Percentiles rank a stretch among this genome's conserved stretches.
phyloP scores from a whole-genome alignment of 305 asterid species.

The Nicotiana rustica region DNA sequence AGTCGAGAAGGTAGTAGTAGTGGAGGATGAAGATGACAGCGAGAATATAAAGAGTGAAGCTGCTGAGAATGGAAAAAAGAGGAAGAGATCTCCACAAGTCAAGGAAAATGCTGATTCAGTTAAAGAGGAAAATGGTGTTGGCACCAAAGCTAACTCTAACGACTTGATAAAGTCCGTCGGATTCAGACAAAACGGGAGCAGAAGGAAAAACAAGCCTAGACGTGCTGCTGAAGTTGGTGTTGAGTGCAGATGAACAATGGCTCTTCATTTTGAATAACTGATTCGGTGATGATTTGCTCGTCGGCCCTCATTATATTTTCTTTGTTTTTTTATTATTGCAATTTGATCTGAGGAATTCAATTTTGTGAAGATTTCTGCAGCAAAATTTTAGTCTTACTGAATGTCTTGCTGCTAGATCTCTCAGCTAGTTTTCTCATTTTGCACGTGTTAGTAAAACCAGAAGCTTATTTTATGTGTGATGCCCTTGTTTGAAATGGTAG shows the following conservation, averaged over 20 bases:
- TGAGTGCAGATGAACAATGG: conserved; percentile 64
- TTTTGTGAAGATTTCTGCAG: conserved; percentile 7
- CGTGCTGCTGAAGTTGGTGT: conserved; percentile 94
- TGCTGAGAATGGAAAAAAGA: conserved; percentile 67
- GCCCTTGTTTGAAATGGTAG: background rate
- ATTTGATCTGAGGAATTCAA: background rate
- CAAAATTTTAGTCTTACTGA: background rate
- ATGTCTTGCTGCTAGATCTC: background rate
- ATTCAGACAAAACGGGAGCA: conserved; percentile 69
- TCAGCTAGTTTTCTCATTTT: background rate
- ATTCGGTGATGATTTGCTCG: background rate
- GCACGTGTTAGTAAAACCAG: background rate
- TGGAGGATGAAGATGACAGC: conserved; percentile 52
- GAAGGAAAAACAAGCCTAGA: conserved; percentile 84
- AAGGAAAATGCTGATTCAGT: conserved; percentile 51
- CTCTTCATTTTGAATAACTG: background rate
- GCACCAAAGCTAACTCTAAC: conserved; percentile 43
- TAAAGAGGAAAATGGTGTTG: conserved; percentile 57
- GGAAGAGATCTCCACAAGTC: conserved; percentile 59
- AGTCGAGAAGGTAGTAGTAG: conserved; percentile 43
- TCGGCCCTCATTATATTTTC: background rate
- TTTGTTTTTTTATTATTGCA: background rate
- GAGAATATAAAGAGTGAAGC: conserved; percentile 51
- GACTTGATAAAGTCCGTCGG: conserved; percentile 60
- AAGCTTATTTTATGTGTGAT: background rate